These are phyloP conservation scores for Trypanosoma platydactyli DNA, from an alignment of 208 protist species.

Conservation along the genomic window DNA sequence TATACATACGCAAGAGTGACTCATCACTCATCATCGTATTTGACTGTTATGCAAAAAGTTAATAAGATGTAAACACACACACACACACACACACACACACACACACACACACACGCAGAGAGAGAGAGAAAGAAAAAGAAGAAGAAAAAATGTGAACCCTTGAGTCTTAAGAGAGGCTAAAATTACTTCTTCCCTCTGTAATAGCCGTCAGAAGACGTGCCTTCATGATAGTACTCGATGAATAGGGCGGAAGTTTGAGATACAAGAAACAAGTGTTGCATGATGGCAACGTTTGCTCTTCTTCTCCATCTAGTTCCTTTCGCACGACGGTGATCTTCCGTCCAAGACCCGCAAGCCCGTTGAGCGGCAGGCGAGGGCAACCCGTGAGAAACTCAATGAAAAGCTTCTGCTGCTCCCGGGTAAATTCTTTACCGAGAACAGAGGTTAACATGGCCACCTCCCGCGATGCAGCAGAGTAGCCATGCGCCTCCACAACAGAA, in stretches of 20 bases:
- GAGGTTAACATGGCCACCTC: conserved; percentile 71
- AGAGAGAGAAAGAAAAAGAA: conserved; percentile 21
- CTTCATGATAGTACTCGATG: conserved; percentile 62
- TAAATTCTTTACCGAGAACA: conserved; percentile 73
- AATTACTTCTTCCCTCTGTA: conserved; percentile 83
- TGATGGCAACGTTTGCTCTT: conserved; percentile 81
- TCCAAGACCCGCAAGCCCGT: conserved; percentile 70
- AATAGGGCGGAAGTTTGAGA: conserved; percentile 90
- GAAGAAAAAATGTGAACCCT: conserved; percentile 5
- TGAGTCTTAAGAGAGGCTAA: conserved; percentile 71
- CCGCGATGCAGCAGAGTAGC: conserved; percentile 63
- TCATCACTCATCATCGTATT: no score
- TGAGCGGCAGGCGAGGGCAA: conserved; percentile 69
- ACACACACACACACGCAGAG: conserved; percentile 1
- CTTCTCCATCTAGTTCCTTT: conserved; percentile 73
- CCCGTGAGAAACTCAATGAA: conserved; percentile 94
- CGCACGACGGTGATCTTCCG: conserved; percentile 80
- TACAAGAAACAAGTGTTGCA: conserved; percentile 93
- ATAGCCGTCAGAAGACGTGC: conserved; percentile 72
- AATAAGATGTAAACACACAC: conserved; percentile 1
- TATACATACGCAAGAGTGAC: no score
- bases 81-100: not conserved
- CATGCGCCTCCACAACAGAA: conserved; percentile 68
- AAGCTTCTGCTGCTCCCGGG: conserved; percentile 54
- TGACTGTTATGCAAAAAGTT: no score